Evolutionary conservation across 2,329 filamentous ascomycete species (phyloP), one percentile per base, ranked within the genome.

Genomic region (Magnaporthales sp.): DNA sequence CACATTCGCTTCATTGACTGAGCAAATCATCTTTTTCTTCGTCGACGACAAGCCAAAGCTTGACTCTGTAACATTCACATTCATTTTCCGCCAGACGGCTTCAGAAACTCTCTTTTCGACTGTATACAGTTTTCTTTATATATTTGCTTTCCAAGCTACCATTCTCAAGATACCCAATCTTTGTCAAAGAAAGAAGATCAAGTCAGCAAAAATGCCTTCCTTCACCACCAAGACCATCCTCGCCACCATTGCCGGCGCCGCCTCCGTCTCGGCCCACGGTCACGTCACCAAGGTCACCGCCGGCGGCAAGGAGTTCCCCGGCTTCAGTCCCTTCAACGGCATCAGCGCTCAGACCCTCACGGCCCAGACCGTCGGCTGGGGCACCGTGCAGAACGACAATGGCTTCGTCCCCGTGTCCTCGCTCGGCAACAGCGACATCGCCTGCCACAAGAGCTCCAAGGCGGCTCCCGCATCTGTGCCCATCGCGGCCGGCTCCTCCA

Each of bases 401-500:
- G 83, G 84, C 67, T 84, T 83, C 71, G 80, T 85, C 27, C 80
- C 75, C 31, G 77, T 78, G 30, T 73, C 77, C 66, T 74, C 71
- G 66, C 81, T 80, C 67, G 70, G 69, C 38, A 74, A 74, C 11
- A 38, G 74, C 30, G 80, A 82, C 65, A 82, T 84, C 67, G 79
- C 77, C 71, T 84, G 82, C 70, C 80, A 83, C 75, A 78, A 73
- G 68, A 76, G 72, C 32, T 77, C 76, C 7, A 74, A 69, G 3
- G 74, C 77, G 63, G 79, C 77, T 24, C 72, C 72, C 1, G 19
- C 56, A n/a, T 31, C 26, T 8, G 31, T 62, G 10, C 19, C 56
- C 9, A 76, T 81, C 8, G 66, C 73, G 2, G 79, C 80, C 29
- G 80, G 80, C 9, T 75, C 76, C 68, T 75, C 73, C 67, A 73